phyloP scores from a whole-genome alignment of 1,139 yeast genomes.

The Ogataea hybrid region DNA sequence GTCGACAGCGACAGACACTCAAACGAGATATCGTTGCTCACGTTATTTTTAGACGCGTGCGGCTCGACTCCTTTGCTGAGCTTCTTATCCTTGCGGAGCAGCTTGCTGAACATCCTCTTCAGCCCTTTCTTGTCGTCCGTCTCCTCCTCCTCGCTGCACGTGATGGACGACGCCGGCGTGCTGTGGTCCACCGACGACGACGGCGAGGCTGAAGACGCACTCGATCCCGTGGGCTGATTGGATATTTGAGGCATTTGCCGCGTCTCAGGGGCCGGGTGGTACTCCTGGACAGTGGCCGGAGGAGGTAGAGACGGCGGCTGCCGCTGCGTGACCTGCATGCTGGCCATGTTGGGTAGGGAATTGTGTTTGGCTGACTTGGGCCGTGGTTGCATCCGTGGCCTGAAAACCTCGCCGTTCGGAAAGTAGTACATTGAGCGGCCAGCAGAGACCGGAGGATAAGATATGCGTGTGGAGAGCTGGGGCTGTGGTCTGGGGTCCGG shows the following conservation, averaged over 20 bases:
- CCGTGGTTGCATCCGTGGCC: conserved; percentile 43
- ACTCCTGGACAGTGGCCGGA: neutral
- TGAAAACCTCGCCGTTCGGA: conserved; percentile 56
- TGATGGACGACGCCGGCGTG: conserved; percentile 33
- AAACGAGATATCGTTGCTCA: neutral
- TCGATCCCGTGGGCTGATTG: conserved; percentile 11
- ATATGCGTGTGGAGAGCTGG: conserved; percentile 11
- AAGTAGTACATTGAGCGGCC: conserved; percentile 41
- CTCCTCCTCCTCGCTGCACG: conserved; percentile 22
- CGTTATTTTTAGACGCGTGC: neutral
- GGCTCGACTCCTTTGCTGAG: neutral
- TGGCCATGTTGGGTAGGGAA: conserved; percentile 23
- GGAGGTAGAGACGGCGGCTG: neutral
- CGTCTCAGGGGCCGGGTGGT: neutral
- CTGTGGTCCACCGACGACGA: conserved; percentile 23
- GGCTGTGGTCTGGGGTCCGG: conserved; percentile 1
- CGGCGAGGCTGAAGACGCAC: conserved; percentile 23
- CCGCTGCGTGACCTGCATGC: neutral
- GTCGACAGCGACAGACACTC: neutral
- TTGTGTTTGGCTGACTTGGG: conserved; percentile 39
- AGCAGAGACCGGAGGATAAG: conserved; percentile 10
- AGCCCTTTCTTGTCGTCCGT: conserved; percentile 1
- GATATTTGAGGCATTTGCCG: neutral
- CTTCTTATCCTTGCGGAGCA: conserved; percentile 1
- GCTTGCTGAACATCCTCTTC: conserved; percentile 1